These are phyloP conservation scores for Evernia prunastri DNA, from an alignment of 495 filamentous ascomycete genomes.

Conservation along the genomic window DNA sequence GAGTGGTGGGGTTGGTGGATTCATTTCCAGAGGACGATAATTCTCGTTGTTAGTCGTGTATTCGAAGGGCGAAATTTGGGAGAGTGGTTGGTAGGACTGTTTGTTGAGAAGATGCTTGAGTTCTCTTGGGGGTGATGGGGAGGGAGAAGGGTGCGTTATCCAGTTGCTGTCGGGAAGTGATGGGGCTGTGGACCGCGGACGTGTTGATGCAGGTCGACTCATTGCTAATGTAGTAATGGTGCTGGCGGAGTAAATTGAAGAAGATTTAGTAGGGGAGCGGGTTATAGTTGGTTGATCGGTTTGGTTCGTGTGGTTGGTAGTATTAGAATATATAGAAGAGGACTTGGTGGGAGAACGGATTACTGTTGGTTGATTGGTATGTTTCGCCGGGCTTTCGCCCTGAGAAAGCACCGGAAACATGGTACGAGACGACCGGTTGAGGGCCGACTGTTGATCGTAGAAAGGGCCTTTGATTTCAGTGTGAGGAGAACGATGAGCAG, in stretches of 20 bases:
- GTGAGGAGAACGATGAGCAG: conserved; percentile 35
- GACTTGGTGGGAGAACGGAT: conserved; percentile 24
- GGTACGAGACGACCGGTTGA: conserved; percentile 36
- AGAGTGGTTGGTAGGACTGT: conserved; percentile 39
- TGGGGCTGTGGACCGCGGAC: conserved; percentile 33
- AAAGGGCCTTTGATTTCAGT: conserved; percentile 33
- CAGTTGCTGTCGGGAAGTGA: conserved; percentile 48
- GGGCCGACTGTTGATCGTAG: conserved; percentile 24
- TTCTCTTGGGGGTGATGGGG: conserved; percentile 39
- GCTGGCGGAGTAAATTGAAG: conserved; percentile 23
- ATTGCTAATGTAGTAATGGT: conserved; percentile 19
- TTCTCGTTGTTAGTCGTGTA: conserved; percentile 31
- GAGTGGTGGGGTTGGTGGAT: conserved; percentile 48
- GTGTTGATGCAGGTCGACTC: conserved; percentile 22
- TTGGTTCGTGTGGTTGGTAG: conserved; percentile 26
- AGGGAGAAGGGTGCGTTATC: conserved; percentile 54
- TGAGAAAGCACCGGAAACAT: conserved; percentile 24
- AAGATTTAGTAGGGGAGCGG: conserved; percentile 26
- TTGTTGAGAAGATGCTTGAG: conserved; percentile 43
- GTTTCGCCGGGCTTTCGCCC: conserved; percentile 23
- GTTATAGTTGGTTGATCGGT: conserved; percentile 11
- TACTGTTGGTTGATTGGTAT: conserved; percentile 30
- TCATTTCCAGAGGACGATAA: conserved; percentile 40
- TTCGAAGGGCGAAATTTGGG: conserved; percentile 35
- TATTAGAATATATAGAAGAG: conserved; percentile 22